Evolutionary conservation across 306 rosid species (phyloP).

Genomic region (Spatholobus suberectus): DNA sequence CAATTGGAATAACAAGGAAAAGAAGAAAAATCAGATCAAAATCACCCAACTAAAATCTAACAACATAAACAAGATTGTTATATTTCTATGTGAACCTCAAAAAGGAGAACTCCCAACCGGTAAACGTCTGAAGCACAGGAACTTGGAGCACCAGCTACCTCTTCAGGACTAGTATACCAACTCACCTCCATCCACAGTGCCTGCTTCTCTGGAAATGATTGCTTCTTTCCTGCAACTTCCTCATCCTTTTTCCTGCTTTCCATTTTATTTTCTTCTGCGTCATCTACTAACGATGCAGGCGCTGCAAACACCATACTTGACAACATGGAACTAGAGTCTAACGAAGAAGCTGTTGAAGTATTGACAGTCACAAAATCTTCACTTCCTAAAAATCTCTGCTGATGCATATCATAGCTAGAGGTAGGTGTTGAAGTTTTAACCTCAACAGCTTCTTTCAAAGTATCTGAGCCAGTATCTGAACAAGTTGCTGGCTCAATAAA

Average conservation of each 20-base stretch:
- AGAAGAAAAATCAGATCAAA: conserved; percentile 26
- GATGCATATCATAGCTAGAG: conserved; percentile 42
- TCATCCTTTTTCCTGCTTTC: conserved; percentile 55
- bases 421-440: conserved; percentile 47
- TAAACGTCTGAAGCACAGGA: conserved; percentile 82
- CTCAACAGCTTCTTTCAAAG: conserved; percentile 55
- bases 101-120: conserved; percentile 84
- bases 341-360: conserved; percentile 53
- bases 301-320: conserved; percentile 67
- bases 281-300: conserved; percentile 52
- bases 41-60: conserved; percentile 11
- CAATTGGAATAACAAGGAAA: conserved; percentile 7
- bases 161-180: conserved; percentile 92
- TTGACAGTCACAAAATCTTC: conserved; percentile 50
- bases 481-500: conserved; percentile 80
- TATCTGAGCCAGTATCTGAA: conserved; percentile 75
- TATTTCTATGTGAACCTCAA: conserved; percentile 63
- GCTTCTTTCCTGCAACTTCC: conserved; percentile 60
- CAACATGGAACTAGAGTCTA: conserved; percentile 70
- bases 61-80: neutral
- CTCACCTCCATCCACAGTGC: conserved; percentile 66
- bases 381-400: conserved; percentile 49
- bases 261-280: conserved; percentile 56
- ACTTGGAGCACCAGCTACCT: conserved; percentile 56
- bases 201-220: conserved; percentile 77